Evolutionary conservation across 345 rosid genomes (phyloP).

Genomic region (Hirschfeldia incana): DNA sequence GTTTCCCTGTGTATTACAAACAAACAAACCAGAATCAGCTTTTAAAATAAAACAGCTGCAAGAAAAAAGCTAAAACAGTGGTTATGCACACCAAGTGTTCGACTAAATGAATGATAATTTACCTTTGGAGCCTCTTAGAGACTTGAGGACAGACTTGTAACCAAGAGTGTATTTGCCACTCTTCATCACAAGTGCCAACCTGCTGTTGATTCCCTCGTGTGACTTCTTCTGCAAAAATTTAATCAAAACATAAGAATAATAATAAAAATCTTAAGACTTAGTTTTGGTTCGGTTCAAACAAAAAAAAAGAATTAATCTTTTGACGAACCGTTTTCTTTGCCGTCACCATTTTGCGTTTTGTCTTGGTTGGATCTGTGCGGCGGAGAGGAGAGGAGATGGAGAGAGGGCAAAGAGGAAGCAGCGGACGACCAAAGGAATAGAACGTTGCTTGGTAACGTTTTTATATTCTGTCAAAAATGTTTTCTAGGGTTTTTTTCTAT

Average conservation of each 20-base stretch:
- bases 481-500: constrained; percentile 21
- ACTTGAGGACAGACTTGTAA: constrained; percentile 70
- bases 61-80: too few relatives aligned
- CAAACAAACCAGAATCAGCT: not conserved
- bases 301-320: not conserved
- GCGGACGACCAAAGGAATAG: not conserved
- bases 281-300: not conserved
- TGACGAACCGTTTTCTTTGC: constrained; percentile 61
- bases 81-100: constrained; percentile 30
- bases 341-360: constrained; percentile 51
- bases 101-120: not conserved
- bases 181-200: constrained; percentile 81
- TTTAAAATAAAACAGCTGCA: too few relatives aligned
- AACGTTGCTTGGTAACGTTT: not conserved
- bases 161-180: constrained; percentile 78
- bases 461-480: constrained; percentile 8
- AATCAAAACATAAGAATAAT: not conserved
- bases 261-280: not conserved
- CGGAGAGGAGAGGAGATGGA: constrained; percentile 4
- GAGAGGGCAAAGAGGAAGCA: not conserved
- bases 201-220: constrained; percentile 79
- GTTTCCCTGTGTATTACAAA: constrained; percentile 42
- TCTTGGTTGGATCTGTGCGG: constrained; percentile 14
- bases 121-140: constrained; percentile 71
- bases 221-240: constrained; percentile 72